Evolutionary conservation across 2,329 filamentous ascomycete species (phyloP).

Genomic region (Periconia digitata): DNA sequence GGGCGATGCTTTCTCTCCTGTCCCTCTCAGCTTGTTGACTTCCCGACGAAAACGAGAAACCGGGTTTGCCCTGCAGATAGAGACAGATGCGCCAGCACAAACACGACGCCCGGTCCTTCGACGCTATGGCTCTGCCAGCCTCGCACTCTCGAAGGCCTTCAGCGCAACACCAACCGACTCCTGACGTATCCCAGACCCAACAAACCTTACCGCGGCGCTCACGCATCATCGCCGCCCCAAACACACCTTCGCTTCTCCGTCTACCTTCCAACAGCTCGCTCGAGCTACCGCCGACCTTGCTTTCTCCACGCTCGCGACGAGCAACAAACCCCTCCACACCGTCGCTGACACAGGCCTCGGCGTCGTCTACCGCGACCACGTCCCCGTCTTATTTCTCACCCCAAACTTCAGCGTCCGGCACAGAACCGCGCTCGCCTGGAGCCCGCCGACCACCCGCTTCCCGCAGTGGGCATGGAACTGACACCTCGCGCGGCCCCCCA

Average conservation of each 20-base stretch:
- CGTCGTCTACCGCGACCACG: constrained; percentile 16
- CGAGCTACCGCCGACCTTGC: constrained; percentile 14
- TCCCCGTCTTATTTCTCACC: constrained; percentile 38
- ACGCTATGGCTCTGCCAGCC: constrained; percentile 10
- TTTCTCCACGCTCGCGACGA: constrained; percentile 19
- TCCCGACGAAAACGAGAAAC: constrained; percentile 3
- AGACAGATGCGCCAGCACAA: constrained; percentile 6
- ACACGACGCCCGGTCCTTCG: neutral
- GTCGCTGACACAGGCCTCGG: constrained; percentile 18
- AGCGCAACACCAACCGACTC: constrained; percentile 5
- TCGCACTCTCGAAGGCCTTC: constrained; percentile 12
- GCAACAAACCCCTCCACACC: constrained; percentile 29
- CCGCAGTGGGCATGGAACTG: constrained; percentile 53
- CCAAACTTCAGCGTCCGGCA: constrained; percentile 28
- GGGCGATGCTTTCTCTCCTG: neutral
- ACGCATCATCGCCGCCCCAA: constrained; percentile 27
- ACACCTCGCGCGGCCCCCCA: constrained; percentile 53
- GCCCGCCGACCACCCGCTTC: constrained; percentile 49
- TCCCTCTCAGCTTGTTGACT: constrained; percentile 1
- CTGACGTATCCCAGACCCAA: neutral
- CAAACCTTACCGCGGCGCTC: constrained; percentile 23
- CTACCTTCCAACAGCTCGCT: constrained; percentile 31
- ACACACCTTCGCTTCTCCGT: constrained; percentile 30
- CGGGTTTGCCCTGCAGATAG: constrained; percentile 11
- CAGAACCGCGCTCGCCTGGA: constrained; percentile 33